Conservation (phyloP, 768 basidiomycete genomes). For the Galerina sulciceps region DNA sequence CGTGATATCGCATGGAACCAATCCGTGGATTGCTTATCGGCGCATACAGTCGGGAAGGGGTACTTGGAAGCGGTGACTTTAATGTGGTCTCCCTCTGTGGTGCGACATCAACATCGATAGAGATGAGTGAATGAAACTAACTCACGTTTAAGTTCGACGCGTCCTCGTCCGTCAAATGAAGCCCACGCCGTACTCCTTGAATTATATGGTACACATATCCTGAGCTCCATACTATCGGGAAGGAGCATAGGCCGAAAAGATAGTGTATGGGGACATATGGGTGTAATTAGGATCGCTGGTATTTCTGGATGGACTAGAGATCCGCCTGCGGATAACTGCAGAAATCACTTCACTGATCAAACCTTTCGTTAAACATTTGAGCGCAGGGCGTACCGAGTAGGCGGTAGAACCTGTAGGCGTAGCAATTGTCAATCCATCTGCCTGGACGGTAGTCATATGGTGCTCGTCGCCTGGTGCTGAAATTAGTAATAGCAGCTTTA, state of each 20-base stretch:
- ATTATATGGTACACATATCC: conserved; percentile 99
- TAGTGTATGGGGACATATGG: conserved; percentile 97
- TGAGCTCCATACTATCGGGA: conserved; percentile 97
- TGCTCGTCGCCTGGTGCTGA: conserved; percentile 80
- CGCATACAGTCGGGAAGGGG: conserved; percentile 98
- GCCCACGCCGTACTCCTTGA: conserved; percentile 99
- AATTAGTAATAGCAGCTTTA: neutral
- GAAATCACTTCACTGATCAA: neutral
- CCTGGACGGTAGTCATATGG: conserved; percentile 99
- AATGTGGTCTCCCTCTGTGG: conserved; percentile 96
- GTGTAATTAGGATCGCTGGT: conserved; percentile 93
- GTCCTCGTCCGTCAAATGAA: conserved; percentile 95
- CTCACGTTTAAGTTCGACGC: conserved; percentile 94
- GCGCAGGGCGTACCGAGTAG: conserved; percentile 74
- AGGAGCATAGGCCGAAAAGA: conserved; percentile 99
- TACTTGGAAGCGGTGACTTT: conserved; percentile 97
- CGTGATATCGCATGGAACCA: conserved; percentile 98
- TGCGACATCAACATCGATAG: conserved; percentile 1
- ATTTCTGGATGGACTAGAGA: conserved; percentile 98
- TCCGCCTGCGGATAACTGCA: conserved; percentile 90
- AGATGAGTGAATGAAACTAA: neutral
- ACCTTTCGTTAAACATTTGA: neutral
- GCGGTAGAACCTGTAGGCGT: conserved; percentile 99
- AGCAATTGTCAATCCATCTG: conserved; percentile 92
- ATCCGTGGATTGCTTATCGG: conserved; percentile 96